Conservation (phyloP, 768 basidiomycete species). For the Polyporus arcularius region DNA sequence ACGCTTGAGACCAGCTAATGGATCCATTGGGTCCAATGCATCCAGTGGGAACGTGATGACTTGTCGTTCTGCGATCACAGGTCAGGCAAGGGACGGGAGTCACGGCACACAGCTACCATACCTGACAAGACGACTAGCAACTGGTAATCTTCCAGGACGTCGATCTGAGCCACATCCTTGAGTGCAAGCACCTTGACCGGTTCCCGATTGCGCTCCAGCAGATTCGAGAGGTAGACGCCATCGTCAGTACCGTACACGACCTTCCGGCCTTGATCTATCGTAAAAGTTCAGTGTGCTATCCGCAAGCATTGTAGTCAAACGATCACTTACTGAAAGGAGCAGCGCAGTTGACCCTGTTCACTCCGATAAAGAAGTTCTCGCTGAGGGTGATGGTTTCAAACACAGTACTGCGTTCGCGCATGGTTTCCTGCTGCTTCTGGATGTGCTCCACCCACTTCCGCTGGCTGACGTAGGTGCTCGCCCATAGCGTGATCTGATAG, state of each 20-base stretch:
- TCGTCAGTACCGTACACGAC: constrained; percentile 98
- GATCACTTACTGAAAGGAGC: constrained; percentile 75
- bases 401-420: constrained; percentile 81
- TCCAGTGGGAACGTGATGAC: constrained; percentile 97
- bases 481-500: constrained; percentile 92
- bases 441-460: constrained; percentile 95
- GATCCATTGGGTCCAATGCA: constrained; percentile 86
- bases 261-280: constrained; percentile 72
- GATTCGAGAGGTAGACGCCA: constrained; percentile 92
- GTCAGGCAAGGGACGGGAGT: background rate
- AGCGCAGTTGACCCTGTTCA: constrained; percentile 91
- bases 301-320: background rate
- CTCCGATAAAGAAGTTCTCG: constrained; percentile 84
- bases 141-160: constrained; percentile 94
- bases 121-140: constrained; percentile 98
- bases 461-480: constrained; percentile 78
- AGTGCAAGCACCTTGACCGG: constrained; percentile 90
- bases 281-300: background rate
- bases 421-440: constrained; percentile 80
- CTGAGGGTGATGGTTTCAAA: constrained; percentile 86
- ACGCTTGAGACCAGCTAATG: constrained; percentile 86
- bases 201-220: constrained; percentile 72
- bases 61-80: constrained; percentile 70
- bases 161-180: constrained; percentile 90
- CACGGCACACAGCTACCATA: constrained; percentile 31